Evolutionary conservation across 1,284 basidiomycete species (phyloP).

Genomic region (Meira nashicola): DNA sequence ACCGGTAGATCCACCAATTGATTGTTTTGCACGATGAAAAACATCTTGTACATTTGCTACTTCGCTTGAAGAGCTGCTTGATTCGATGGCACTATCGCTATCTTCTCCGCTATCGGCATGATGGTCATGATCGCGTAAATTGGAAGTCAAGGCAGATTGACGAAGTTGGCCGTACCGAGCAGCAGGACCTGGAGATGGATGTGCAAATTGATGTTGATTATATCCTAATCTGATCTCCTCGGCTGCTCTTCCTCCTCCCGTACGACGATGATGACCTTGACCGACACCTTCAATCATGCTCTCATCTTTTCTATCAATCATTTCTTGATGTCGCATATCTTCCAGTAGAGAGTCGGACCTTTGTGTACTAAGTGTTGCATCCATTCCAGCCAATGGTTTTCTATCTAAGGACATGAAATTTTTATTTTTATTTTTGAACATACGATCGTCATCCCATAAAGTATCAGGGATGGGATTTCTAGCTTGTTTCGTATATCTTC

Average conservation of each 20-base stretch:
- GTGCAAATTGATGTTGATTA: slow-evolving; percentile 13
- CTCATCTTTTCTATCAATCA: slow-evolving; percentile 15
- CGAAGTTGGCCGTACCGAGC: slow-evolving; percentile 23
- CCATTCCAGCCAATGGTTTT: no score
- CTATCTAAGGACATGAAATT: no score
- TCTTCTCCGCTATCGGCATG: slow-evolving; percentile 14
- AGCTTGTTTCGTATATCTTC: no score
- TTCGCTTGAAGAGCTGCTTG: background rate
- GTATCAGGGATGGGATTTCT: no score
- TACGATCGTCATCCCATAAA: no score
- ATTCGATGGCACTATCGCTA: slow-evolving; percentile 25
- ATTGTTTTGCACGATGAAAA: slow-evolving; percentile 17
- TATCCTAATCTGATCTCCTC: slow-evolving; percentile 19
- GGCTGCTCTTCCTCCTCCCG: slow-evolving; percentile 19
- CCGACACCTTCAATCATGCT: slow-evolving; percentile 36
- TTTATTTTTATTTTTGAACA: no score
- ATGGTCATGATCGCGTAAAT: slow-evolving; percentile 10
- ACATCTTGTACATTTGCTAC: background rate
- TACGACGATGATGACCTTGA: slow-evolving; percentile 20
- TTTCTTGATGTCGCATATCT: slow-evolving; percentile 5
- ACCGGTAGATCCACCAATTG: slow-evolving; percentile 25
- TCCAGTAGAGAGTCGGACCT: background rate
- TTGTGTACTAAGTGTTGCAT: no score
- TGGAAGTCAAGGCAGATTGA: slow-evolving; percentile 7
- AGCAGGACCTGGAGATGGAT: slow-evolving; percentile 22